Conservation (phyloP, 78 protist species). For the Dictyostelium citrinum region DNA sequence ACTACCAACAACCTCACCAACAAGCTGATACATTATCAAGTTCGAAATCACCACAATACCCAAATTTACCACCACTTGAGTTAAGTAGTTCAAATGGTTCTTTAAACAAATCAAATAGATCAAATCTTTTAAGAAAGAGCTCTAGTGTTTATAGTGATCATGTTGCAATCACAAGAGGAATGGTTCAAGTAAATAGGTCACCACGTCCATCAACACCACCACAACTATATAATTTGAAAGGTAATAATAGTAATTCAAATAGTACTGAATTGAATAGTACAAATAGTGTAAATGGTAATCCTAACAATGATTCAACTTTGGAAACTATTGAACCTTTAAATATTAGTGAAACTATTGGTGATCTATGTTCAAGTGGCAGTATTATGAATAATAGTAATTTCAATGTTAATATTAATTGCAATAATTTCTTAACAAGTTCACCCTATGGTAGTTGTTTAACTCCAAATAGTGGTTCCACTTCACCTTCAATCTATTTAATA, state of each 20-base stretch:
- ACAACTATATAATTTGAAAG: neutral
- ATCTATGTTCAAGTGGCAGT: neutral
- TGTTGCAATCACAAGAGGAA: constrained; percentile 51
- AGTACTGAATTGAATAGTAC: neutral
- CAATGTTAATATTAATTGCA: neutral
- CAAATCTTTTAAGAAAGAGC: neutral
- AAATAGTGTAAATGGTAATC: too few species aligned
- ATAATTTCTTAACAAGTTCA: neutral
- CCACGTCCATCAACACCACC: constrained; percentile 21
- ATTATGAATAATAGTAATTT: neutral
- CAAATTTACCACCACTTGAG: neutral
- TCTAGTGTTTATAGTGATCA: constrained; percentile 31
- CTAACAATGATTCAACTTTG: neutral
- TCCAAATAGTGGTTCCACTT: neutral
- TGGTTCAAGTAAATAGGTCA: constrained; percentile 32
- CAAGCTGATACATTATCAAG: neutral
- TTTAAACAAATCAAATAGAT: neutral
- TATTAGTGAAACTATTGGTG: neutral
- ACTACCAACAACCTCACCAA: neutral
- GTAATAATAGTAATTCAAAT: neutral
- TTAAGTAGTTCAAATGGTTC: neutral
- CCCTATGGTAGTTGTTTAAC: neutral
- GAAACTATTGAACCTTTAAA: neutral
- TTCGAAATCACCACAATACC: neutral
- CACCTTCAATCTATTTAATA: neutral